phyloP scores from a whole-genome alignment of 768 basidiomycete species.

The Pleurotus sapidus region DNA sequence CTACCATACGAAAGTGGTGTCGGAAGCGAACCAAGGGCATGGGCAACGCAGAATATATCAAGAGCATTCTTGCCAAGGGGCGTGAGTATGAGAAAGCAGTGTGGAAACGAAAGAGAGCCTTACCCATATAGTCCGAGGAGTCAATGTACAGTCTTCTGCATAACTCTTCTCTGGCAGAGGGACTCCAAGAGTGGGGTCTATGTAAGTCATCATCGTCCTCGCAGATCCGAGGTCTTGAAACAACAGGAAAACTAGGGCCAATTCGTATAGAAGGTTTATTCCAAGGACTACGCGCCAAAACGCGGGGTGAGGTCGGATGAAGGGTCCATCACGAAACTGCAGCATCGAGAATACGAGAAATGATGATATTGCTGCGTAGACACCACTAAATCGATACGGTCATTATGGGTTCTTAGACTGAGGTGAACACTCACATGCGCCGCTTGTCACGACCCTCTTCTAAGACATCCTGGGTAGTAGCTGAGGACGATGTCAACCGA shows the following conservation, averaged over 20 bases:
- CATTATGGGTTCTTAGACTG: not conserved
- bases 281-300: constrained; percentile 83
- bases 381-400: constrained; percentile 46
- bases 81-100: constrained; percentile 1
- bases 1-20: not conserved
- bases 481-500: constrained; percentile 20
- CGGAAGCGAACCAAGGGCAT: constrained; percentile 47
- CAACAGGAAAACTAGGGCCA: constrained; percentile 78
- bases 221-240: constrained; percentile 84
- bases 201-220: constrained; percentile 70
- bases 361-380: constrained; percentile 69
- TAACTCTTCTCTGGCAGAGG: constrained; percentile 85
- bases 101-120: constrained; percentile 13
- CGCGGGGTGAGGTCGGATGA: constrained; percentile 83
- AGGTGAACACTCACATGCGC: constrained; percentile 58
- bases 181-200: constrained; percentile 70
- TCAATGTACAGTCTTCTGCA: constrained; percentile 75
- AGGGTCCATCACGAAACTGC: constrained; percentile 89
- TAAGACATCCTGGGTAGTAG: constrained; percentile 80
- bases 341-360: constrained; percentile 84
- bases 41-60: constrained; percentile 86
- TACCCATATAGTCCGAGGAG: constrained; percentile 66
- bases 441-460: constrained; percentile 82
- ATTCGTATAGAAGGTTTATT: constrained; percentile 79
- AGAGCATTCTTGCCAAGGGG: constrained; percentile 56